Evolutionary conservation across 2,329 filamentous ascomycete genomes (phyloP).

Genomic region (Xylariaceae sp.): DNA sequence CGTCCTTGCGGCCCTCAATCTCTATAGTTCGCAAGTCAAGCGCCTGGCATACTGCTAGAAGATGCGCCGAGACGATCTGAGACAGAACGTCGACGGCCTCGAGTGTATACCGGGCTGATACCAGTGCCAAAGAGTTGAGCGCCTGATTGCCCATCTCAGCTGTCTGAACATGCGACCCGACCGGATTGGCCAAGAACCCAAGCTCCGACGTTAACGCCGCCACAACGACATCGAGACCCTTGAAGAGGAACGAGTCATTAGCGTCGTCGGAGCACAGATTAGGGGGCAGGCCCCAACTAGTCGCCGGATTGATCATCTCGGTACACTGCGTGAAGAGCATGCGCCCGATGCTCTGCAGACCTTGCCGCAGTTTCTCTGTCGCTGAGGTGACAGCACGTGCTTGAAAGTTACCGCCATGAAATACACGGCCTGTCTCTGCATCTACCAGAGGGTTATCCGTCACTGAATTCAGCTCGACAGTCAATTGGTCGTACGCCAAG

Average conservation of each 20-base stretch:
- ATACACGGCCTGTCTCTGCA: constrained; percentile 41
- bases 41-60: constrained; percentile 59
- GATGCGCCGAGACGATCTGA: constrained; percentile 53
- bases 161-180: constrained; percentile 58
- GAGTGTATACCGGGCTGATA: constrained; percentile 56
- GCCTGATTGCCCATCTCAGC: constrained; percentile 66
- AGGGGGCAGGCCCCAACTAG: constrained; percentile 60
- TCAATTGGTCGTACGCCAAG: constrained; percentile 55
- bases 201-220: constrained; percentile 43
- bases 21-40: constrained; percentile 43
- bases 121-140: constrained; percentile 63
- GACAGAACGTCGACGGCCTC: constrained; percentile 55
- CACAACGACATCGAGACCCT: constrained; percentile 56
- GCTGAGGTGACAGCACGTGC: constrained; percentile 60
- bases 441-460: constrained; percentile 65
- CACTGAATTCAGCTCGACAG: constrained; percentile 62
- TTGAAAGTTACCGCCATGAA: constrained; percentile 68
- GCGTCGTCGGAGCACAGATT: constrained; percentile 61
- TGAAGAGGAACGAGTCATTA: constrained; percentile 56
- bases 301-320: constrained; percentile 60
- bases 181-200: constrained; percentile 59
- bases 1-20: neutral
- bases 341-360: constrained; percentile 54
- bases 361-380: constrained; percentile 57
- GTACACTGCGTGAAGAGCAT: constrained; percentile 62